Evolutionary conservation across 1,284 basidiomycete genomes (phyloP).

Genomic region (Phellopilus nigrolimitatus): DNA sequence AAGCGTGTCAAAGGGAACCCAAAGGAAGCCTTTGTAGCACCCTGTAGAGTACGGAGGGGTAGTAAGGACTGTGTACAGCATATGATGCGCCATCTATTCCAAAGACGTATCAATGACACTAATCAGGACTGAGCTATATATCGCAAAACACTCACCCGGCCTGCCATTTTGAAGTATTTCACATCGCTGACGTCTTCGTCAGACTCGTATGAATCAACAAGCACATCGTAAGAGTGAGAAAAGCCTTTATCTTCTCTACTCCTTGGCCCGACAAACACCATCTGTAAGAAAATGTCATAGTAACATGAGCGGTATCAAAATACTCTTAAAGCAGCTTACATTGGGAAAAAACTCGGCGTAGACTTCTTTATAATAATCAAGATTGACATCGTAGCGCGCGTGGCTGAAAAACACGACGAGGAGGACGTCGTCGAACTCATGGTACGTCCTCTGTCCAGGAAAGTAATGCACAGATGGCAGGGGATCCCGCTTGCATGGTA

Average conservation of each 20-base stretch:
- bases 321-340: constrained; percentile 29
- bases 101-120: not conserved
- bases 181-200: constrained; percentile 37
- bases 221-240: constrained; percentile 43
- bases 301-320: not conserved
- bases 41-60: constrained; percentile 28
- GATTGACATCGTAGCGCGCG: constrained; percentile 41
- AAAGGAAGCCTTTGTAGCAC: constrained; percentile 49
- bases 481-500: constrained; percentile 26
- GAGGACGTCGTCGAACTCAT: constrained; percentile 39
- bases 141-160: constrained; percentile 32
- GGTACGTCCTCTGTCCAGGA: constrained; percentile 26
- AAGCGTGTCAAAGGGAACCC: constrained; percentile 48
- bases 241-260: constrained; percentile 47
- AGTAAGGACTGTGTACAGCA: constrained; percentile 43
- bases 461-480: constrained; percentile 19
- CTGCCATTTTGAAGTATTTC: constrained; percentile 39
- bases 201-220: constrained; percentile 43
- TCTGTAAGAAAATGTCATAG: constrained; percentile 28
- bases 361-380: constrained; percentile 42
- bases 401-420: constrained; percentile 49
- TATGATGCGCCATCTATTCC: constrained; percentile 46
- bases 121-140: not conserved
- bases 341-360: constrained; percentile 48
- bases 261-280: constrained; percentile 44